These are phyloP conservation scores for Calonectria ilicicola DNA, from an alignment of 2,329 filamentous ascomycete species.

Conservation along the genomic window DNA sequence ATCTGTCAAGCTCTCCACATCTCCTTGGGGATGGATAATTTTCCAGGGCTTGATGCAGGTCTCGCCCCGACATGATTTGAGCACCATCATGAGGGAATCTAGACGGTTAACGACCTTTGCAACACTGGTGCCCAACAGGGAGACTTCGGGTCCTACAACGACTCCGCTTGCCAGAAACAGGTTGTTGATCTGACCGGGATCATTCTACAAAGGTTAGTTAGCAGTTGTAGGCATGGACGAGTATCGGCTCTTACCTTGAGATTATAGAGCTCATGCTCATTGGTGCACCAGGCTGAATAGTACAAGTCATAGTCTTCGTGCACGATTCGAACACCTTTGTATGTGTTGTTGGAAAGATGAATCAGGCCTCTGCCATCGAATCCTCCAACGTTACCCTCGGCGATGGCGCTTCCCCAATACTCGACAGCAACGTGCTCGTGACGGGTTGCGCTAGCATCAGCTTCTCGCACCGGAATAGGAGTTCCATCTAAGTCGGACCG, in stretches of 20 bases:
- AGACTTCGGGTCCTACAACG: background rate
- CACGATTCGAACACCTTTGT: constrained; percentile 70
- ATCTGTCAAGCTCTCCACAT: constrained; percentile 63
- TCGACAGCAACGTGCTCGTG: constrained; percentile 69
- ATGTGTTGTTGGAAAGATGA: constrained; percentile 62
- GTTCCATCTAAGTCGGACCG: constrained; percentile 68
- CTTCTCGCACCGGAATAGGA: constrained; percentile 58
- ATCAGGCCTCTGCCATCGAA: constrained; percentile 39
- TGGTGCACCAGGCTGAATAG: constrained; percentile 77
- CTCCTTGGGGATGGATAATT: constrained; percentile 64
- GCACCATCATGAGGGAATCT: constrained; percentile 69
- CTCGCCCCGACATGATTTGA: constrained; percentile 69
- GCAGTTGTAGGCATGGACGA: background rate
- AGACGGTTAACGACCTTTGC: constrained; percentile 61
- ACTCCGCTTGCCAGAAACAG: constrained; percentile 36
- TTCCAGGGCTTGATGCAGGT: constrained; percentile 69
- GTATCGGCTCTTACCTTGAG: constrained; percentile 53
- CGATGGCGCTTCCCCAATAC: constrained; percentile 62
- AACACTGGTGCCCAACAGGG: constrained; percentile 41
- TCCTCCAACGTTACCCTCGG: constrained; percentile 50
- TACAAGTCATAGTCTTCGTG: constrained; percentile 68
- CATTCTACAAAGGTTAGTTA: constrained; percentile 51
- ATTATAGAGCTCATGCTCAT: constrained; percentile 76
- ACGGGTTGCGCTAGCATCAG: constrained; percentile 44
- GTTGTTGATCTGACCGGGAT: constrained; percentile 65